phyloP scores from a whole-genome alignment of 176 grass and related monocot species.

The Carex kokanica region DNA sequence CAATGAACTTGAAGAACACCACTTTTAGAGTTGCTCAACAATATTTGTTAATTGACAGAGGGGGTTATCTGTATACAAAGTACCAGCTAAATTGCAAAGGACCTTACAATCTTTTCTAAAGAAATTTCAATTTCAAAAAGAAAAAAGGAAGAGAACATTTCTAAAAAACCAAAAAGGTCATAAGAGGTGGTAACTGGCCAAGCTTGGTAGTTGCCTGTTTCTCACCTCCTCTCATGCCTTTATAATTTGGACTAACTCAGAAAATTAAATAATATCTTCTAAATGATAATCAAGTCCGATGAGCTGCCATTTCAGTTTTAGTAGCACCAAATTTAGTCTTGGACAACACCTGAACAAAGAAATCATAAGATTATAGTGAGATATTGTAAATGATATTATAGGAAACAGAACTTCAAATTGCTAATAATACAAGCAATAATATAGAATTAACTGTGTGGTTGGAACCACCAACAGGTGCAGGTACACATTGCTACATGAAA shows the following conservation, averaged over 20 bases:
- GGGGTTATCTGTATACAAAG: conserved; percentile 23
- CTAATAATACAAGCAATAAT: neutral
- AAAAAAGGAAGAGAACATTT: conserved; percentile 13
- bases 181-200: neutral
- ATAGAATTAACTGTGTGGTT: neutral
- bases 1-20: neutral
- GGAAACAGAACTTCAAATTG: neutral
- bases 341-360: conserved; percentile 1
- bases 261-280: conserved; percentile 10
- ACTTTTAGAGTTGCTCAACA: neutral
- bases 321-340: neutral
- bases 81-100: conserved; percentile 23
- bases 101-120: conserved; percentile 20
- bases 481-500: neutral
- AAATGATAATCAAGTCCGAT: conserved; percentile 14
- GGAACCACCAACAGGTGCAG: neutral
- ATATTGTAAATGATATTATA: neutral
- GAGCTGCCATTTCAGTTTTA: neutral
- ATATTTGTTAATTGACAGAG: conserved; percentile 26
- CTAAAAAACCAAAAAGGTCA: conserved; percentile 2
- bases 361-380: neutral
- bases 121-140: conserved; percentile 11
- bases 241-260: neutral
- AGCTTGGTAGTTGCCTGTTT: neutral
- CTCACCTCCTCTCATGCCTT: neutral